phyloP scores from a whole-genome alignment of 78 protist genomes.

The Isochrysis galbana region DNA sequence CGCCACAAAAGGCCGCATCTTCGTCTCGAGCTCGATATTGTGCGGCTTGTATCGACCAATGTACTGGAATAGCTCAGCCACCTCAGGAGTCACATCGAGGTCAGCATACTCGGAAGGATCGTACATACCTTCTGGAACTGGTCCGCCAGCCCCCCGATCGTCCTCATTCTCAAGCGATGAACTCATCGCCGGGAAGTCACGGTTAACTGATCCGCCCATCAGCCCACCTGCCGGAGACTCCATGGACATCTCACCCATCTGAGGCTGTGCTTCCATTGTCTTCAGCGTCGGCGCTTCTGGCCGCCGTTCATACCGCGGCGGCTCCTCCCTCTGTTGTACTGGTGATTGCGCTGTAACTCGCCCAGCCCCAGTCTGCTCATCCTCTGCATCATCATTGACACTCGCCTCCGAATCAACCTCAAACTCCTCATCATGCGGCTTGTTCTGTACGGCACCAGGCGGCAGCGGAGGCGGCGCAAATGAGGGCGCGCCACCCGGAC shows the following conservation, averaged over 20 bases:
- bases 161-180: not conserved
- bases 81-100: conserved; percentile 38
- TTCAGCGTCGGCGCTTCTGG: not conserved
- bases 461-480: not conserved
- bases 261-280: not conserved
- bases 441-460: not conserved
- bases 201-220: not conserved
- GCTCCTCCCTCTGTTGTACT: not conserved
- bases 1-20: conserved; percentile 76
- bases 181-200: not conserved
- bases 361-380: not conserved
- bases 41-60: conserved; percentile 63
- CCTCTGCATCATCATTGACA: not conserved
- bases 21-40: conserved; percentile 60
- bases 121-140: not conserved
- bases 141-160: not conserved
- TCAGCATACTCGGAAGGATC: conserved; percentile 32
- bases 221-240: not conserved
- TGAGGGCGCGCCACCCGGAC: not conserved
- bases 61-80: conserved; percentile 64
- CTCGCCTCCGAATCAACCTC: not conserved
- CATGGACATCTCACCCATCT: not conserved
- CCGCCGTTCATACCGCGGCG: not conserved
- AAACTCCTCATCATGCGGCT: conserved; percentile 5
- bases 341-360: not conserved